Conservation (phyloP, 371 early-diverging fungal genomes). For the Fennellomyces sp. region DNA sequence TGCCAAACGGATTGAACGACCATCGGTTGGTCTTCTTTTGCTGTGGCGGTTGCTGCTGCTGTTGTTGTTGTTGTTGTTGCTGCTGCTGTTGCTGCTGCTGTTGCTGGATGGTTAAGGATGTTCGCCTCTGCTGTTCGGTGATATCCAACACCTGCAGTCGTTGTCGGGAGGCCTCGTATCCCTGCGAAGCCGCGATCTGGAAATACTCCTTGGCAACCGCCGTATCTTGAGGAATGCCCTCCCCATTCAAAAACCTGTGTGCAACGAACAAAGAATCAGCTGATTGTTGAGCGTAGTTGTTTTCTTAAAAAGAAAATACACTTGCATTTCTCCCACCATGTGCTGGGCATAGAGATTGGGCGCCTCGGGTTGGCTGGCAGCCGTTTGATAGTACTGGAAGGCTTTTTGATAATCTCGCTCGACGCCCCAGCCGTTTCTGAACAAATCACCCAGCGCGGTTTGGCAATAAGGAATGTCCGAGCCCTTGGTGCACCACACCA, state of each 20-base stretch:
- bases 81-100: slow-evolving; percentile 16
- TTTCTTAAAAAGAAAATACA: not conserved
- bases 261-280: too few species aligned
- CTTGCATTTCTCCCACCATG: slow-evolving; percentile 55
- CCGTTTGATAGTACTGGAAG: slow-evolving; percentile 44
- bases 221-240: slow-evolving; percentile 48
- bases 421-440: slow-evolving; percentile 41
- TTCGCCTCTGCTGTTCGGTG: slow-evolving; percentile 3
- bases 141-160: slow-evolving; percentile 23
- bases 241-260: slow-evolving; percentile 52
- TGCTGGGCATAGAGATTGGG: slow-evolving; percentile 47
- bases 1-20: slow-evolving; percentile 35
- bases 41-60: not conserved
- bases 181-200: slow-evolving; percentile 47
- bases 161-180: slow-evolving; percentile 42
- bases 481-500: slow-evolving; percentile 26
- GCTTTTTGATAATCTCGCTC: slow-evolving; percentile 40
- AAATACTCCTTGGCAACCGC: slow-evolving; percentile 51
- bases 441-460: slow-evolving; percentile 45
- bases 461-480: slow-evolving; percentile 41
- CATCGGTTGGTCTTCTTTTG: slow-evolving; percentile 42
- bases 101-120: slow-evolving; percentile 3
- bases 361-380: slow-evolving; percentile 43
- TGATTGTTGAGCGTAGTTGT: not conserved
- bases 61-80: slow-evolving; percentile 7